Base-by-base conservation (phyloP, 1,284 basidiomycete species). In the Macrocystidia cucumis region DNA sequence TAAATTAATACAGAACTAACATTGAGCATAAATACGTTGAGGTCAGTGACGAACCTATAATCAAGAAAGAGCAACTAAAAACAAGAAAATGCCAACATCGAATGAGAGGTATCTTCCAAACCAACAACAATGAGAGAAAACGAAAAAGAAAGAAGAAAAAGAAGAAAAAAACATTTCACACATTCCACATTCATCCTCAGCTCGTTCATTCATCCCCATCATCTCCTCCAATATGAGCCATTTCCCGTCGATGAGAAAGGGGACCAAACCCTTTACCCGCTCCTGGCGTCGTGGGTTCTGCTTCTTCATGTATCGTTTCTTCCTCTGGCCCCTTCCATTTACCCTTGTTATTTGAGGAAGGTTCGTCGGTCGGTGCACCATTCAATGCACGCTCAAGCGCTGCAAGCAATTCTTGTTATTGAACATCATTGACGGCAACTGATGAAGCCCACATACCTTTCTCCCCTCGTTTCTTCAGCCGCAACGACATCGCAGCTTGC, bases 381-480 rank as follows among this genome's bases (percentile, higher is more conserved):
- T 72, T 71, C 33, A 89, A 64, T 1, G 85, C 85, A 37, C 68
- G 65, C 55, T 91, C 90, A 34, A 93, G 61, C 21, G 80, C 86
- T 72, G 36, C 1, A 27, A 34, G 35, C 37, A 3, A 32, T 21
- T 29, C 26, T n/a, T n/a, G n/a, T n/a, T n/a, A n/a, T n/a, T n/a
- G n/a, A n/a, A n/a, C 20, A 30, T 47, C 28, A 53, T 33, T 17
- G 19, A 31, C 33, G 35, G 28, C 6, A 38, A 9, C 2, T 11
- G 12, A 36, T 19, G 5, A 7, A 31, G 8, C 16, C 35, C 32
- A 41, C 49, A 5, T 29, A 65, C 69, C 69, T 64, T 87, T 89
- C 59, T 91, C 87, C 17, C 88, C 89, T 38, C 88, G 75, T 54
- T 80, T 88, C 63, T 87, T 88, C 39, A 92, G 61, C 30, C 90